Percentiles rank a stretch among this genome's conserved stretches.
These are phyloP conservation scores for Geotrichum macrosporum DNA, from an alignment of 1,139 yeast genomes.

Conservation along the genomic window DNA sequence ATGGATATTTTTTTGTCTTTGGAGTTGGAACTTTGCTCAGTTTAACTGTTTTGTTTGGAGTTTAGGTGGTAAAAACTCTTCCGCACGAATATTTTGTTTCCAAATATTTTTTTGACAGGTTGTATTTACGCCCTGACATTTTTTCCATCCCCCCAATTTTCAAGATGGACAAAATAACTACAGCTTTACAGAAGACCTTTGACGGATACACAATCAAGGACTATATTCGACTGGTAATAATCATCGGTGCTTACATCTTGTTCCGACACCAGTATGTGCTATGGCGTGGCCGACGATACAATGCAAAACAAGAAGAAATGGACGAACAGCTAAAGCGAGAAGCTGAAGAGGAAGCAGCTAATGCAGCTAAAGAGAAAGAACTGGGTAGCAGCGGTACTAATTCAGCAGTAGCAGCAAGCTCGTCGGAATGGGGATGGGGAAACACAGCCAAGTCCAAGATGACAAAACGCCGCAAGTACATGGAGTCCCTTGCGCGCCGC, in stretches of 20 bases:
- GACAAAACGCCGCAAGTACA: slow-evolving; percentile 19
- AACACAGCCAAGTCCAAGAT: slow-evolving; percentile 14
- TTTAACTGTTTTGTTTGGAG: too few species aligned
- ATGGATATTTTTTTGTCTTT: too few species aligned
- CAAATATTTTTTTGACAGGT: too few species aligned
- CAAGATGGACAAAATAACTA: slow-evolving; percentile 14
- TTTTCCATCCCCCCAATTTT: too few species aligned
- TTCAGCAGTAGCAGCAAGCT: not conserved
- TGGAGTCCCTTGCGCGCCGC: slow-evolving; percentile 17
- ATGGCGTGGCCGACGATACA: slow-evolving; percentile 18
- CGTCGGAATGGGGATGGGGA: slow-evolving; percentile 21
- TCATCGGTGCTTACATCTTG: slow-evolving; percentile 20
- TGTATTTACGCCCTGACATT: too few species aligned
- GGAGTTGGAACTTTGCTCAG: too few species aligned
- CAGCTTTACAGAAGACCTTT: slow-evolving; percentile 13
- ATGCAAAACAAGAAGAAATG: slow-evolving; percentile 12
- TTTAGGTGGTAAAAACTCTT: too few species aligned
- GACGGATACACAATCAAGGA: slow-evolving; percentile 18
- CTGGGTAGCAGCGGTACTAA: not conserved
- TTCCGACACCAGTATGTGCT: slow-evolving; percentile 18
- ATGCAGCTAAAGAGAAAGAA: slow-evolving; percentile 6
- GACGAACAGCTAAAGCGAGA: slow-evolving; percentile 14
- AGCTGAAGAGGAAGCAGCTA: slow-evolving; percentile 10
- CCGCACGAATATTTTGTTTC: too few species aligned
- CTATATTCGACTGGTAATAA: slow-evolving; percentile 20